A percentile compares a stretch with the other conserved stretches of the same genome.
Conservation (phyloP, 768 basidiomycete genomes). For the Termitomyces sp. region DNA sequence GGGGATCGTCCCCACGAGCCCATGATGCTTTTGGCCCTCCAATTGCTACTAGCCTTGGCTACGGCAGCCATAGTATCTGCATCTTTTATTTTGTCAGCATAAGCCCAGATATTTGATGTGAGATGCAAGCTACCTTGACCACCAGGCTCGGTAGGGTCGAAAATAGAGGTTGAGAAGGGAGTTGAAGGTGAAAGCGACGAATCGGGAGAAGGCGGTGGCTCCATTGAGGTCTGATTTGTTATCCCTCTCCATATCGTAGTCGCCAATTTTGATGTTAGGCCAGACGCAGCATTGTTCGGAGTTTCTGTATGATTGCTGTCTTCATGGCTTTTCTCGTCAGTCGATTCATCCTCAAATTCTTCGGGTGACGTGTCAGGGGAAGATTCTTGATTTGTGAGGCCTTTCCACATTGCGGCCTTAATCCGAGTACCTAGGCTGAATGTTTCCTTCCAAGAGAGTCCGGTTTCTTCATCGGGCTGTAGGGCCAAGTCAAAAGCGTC, state of each 20-base stretch:
- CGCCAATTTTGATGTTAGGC: constrained; percentile 49
- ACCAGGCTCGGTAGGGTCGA: constrained; percentile 7
- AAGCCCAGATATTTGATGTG: constrained; percentile 50
- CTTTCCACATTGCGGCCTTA: constrained; percentile 61
- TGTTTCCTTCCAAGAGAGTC: constrained; percentile 23
- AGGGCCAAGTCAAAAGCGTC: constrained; percentile 55
- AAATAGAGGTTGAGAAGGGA: constrained; percentile 17
- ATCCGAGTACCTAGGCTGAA: constrained; percentile 51
- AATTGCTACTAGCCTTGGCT: constrained; percentile 72
- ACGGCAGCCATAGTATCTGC: constrained; percentile 68
- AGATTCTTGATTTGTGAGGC: constrained; percentile 50
- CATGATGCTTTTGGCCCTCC: constrained; percentile 59
- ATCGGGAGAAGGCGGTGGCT: constrained; percentile 40
- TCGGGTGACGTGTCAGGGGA: constrained; percentile 26
- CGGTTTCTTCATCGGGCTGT: constrained; percentile 39
- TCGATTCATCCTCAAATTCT: constrained; percentile 23
- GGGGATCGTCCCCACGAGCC: constrained; percentile 31
- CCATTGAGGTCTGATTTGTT: constrained; percentile 72
- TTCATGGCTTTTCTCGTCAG: constrained; percentile 20
- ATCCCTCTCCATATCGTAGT: constrained; percentile 73
- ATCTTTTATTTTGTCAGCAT: constrained; percentile 69
- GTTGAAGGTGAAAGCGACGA: constrained; percentile 26
- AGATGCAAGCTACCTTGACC: background rate
- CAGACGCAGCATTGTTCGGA: constrained; percentile 18
- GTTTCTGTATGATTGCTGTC: constrained; percentile 45